phyloP scores from a whole-genome alignment of 2,329 filamentous ascomycete species.

The Colletotrichum sp. region DNA sequence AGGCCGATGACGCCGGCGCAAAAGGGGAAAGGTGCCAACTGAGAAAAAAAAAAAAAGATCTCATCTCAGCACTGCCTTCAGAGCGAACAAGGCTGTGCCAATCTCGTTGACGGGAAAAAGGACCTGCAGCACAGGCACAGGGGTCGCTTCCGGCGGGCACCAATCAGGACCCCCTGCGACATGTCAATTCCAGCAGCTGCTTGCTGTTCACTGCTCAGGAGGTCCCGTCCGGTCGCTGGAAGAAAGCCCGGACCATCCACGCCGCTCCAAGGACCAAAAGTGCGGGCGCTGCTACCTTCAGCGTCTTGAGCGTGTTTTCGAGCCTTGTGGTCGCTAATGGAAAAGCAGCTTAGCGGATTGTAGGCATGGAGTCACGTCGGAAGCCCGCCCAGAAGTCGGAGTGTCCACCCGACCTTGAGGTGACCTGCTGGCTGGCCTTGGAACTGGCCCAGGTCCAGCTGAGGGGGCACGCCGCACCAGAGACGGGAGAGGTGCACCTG shows the following conservation, averaged over 20 bases:
- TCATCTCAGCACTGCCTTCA: background rate
- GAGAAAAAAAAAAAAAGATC: background rate
- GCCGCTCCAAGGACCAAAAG: background rate
- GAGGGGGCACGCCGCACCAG: background rate
- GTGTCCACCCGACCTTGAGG: background rate
- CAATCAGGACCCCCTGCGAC: slow-evolving; percentile 5
- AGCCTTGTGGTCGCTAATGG: background rate
- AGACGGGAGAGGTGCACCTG: background rate
- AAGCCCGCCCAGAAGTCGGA: background rate
- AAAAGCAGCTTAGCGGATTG: background rate
- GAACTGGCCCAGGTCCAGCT: background rate
- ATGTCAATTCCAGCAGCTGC: background rate
- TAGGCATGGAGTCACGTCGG: background rate
- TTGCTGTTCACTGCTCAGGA: background rate
- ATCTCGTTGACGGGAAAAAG: background rate
- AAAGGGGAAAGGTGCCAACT: slow-evolving; percentile 7
- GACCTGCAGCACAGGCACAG: background rate
- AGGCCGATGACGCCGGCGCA: slow-evolving; percentile 16
- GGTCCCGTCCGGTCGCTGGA: background rate
- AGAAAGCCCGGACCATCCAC: background rate
- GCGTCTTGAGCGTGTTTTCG: background rate
- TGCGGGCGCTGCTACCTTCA: background rate
- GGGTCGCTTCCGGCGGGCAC: slow-evolving; percentile 11
- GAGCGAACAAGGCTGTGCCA: slow-evolving; percentile 7
- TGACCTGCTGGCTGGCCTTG: background rate